Evolutionary conservation across 176 grass and related monocot genomes (phyloP), one percentile per base, ranked within the genome.

Genomic region (Bothriochloa decipiens): DNA sequence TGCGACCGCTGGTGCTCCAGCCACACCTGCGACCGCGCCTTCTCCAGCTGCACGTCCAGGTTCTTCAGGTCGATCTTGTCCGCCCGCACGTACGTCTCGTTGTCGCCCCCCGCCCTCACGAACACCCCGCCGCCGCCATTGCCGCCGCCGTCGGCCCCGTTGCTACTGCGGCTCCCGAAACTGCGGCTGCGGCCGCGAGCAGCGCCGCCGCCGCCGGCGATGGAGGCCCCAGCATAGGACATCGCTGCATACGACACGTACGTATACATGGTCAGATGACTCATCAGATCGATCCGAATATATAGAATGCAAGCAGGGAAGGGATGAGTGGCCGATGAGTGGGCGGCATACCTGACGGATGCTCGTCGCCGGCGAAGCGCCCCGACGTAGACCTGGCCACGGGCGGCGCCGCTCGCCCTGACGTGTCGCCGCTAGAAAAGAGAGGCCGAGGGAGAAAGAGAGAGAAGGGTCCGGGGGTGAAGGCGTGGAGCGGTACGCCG

Each of bases 21-120:
- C 90, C 93, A 91, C 3, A 86, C 91, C 77, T 49, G 95, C 12
- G 96, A 98, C 58, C 89, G 83, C 33, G 42, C 90, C 87, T 89
- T 98, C 87, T 98, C 96, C 15, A 98, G 84, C 76, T 95, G 91
- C 49, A 90, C 71, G 70, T 98, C 93, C 61, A 98, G 64, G 23
- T 76, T 90, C 72, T 85, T 90, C 22, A 95, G 88, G 66, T 95
- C 96, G 55, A 98, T 80, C 32, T 65, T 76, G 70, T 98, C 96
- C 71, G 91, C 93, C 43, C 93, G 85, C 15, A 94, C 50, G 70
- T 93, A 93, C 70, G 90, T 22, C 15, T 86, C 91, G 53, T 91
- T 91, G 63, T 82, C 81, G 29, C 67, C 70, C 8, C 79, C 92
- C 26, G 83, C 87, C 87, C 86, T 57, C 20, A 94, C 36, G 71